These are phyloP conservation scores for Phytophthora fragariaefolia DNA, from an alignment of 352 stramenopile genomes.

Conservation along the genomic window DNA sequence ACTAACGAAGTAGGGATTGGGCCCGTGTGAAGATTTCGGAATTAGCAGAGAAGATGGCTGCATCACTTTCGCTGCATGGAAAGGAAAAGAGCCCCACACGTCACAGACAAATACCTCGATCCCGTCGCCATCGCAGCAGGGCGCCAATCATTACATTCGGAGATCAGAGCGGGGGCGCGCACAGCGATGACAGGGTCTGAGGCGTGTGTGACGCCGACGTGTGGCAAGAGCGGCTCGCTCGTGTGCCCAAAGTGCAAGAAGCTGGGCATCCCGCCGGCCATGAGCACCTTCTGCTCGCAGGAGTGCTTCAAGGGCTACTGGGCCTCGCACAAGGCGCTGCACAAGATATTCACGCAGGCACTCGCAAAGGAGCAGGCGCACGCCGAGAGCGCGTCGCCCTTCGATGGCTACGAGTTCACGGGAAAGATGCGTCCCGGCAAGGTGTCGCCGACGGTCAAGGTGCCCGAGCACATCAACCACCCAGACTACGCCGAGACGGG, in stretches of 20 bases:
- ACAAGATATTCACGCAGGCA: constrained; percentile 92
- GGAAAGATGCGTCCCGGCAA: constrained; percentile 84
- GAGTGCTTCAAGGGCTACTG: constrained; percentile 98
- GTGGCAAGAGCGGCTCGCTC: constrained; percentile 83
- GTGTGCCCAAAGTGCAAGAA: constrained; percentile 93
- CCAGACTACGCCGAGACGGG: constrained; percentile 93
- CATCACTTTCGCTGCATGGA: constrained; percentile 9
- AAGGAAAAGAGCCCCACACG: constrained; percentile 6
- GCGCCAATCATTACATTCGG: constrained; percentile 11
- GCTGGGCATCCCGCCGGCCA: constrained; percentile 83
- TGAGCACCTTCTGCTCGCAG: constrained; percentile 94
- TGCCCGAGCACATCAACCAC: constrained; percentile 79
- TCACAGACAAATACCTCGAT: constrained; percentile 17
- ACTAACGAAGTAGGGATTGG: neutral
- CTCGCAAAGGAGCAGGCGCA: constrained; percentile 42
- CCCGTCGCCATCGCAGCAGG: constrained; percentile 10
- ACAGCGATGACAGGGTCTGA: constrained; percentile 25
- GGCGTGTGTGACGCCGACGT: constrained; percentile 77
- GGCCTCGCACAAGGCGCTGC: constrained; percentile 94
- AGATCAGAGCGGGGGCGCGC: constrained; percentile 2
- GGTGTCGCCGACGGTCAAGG: constrained; percentile 72
- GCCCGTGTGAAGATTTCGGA: constrained; percentile 14
- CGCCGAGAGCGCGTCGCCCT: constrained; percentile 32
- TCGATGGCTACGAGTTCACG: constrained; percentile 86
- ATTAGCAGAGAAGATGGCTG: constrained; percentile 23